Percentiles rank a stretch among this genome's conserved stretches.
Evolutionary conservation across 1,284 basidiomycete species (phyloP).

Genomic region (Lignosus rhinocerotis): DNA sequence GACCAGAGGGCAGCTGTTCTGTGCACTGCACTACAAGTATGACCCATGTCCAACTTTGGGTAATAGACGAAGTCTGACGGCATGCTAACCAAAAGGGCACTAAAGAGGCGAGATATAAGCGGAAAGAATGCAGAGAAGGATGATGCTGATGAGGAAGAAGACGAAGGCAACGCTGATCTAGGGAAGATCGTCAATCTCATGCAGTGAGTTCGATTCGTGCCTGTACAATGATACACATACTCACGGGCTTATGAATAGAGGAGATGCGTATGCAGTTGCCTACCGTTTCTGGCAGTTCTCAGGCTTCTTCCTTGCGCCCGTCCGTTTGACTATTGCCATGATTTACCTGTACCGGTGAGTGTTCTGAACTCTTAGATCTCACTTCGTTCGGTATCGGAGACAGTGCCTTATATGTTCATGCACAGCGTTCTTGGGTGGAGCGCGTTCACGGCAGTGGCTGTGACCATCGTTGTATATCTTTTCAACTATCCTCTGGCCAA

Average conservation of each 20-base stretch:
- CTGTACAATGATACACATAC: neutral
- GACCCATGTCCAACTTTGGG: neutral
- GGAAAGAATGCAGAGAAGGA: slow-evolving; percentile 49
- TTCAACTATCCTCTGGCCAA: slow-evolving; percentile 67
- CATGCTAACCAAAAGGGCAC: slow-evolving; percentile 34
- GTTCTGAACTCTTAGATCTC: neutral
- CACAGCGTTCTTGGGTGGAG: slow-evolving; percentile 80
- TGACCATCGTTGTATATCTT: slow-evolving; percentile 66
- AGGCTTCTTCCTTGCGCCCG: slow-evolving; percentile 66
- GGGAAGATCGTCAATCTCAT: slow-evolving; percentile 73
- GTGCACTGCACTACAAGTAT: slow-evolving; percentile 65
- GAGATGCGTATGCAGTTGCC: slow-evolving; percentile 70
- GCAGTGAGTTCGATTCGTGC: slow-evolving; percentile 48
- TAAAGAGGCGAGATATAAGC: slow-evolving; percentile 60
- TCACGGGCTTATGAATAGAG: slow-evolving; percentile 38
- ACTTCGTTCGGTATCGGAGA: neutral
- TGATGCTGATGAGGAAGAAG: slow-evolving; percentile 37
- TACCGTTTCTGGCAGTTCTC: slow-evolving; percentile 74
- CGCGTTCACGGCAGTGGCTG: slow-evolving; percentile 73
- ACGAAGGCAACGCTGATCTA: slow-evolving; percentile 56
- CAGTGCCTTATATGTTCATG: neutral
- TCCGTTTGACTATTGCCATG: slow-evolving; percentile 74
- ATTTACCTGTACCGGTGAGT: slow-evolving; percentile 74
- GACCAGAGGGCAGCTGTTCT: slow-evolving; percentile 71
- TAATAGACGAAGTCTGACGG: neutral